A percentile compares a stretch with the other conserved stretches of the same genome.
Conservation (phyloP, 805 yeast species). For the Candida bentonensis region DNA sequence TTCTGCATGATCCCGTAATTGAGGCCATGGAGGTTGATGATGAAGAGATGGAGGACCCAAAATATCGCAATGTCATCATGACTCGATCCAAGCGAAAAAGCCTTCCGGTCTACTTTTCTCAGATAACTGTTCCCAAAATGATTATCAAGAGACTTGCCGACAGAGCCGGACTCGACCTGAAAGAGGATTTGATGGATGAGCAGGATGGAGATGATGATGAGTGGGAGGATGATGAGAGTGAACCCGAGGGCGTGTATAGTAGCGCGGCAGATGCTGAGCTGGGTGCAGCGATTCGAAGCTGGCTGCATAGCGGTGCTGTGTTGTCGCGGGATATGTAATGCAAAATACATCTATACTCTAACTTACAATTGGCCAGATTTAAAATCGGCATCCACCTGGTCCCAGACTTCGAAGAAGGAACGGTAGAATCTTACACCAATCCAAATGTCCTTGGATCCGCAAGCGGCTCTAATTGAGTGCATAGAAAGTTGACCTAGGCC, state of each 20-base stretch:
- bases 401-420: conserved; percentile 59
- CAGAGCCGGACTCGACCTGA: neutral
- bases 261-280: neutral
- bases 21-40: conserved; percentile 46
- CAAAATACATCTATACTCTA: too few species aligned
- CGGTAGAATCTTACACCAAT: conserved; percentile 58
- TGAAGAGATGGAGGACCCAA: conserved; percentile 48
- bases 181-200: neutral
- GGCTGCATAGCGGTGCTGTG: neutral
- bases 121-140: conserved; percentile 54
- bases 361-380: conserved; percentile 14
- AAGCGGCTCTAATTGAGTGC: conserved; percentile 77
- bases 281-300: neutral
- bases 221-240: neutral
- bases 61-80: conserved; percentile 46
- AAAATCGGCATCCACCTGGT: conserved; percentile 29
- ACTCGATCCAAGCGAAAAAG: conserved; percentile 73
- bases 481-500: conserved; percentile 76
- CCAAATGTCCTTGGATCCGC: conserved; percentile 67
- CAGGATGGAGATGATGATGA: neutral
- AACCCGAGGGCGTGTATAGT: neutral
- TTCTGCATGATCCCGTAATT: conserved; percentile 41
- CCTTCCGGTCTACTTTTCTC: conserved; percentile 49
- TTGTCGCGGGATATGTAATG: neutral
- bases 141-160: conserved; percentile 55